These are phyloP conservation scores for Biscogniauxia marginata DNA, from an alignment of 2,329 filamentous ascomycete species.

Conservation along the genomic window DNA sequence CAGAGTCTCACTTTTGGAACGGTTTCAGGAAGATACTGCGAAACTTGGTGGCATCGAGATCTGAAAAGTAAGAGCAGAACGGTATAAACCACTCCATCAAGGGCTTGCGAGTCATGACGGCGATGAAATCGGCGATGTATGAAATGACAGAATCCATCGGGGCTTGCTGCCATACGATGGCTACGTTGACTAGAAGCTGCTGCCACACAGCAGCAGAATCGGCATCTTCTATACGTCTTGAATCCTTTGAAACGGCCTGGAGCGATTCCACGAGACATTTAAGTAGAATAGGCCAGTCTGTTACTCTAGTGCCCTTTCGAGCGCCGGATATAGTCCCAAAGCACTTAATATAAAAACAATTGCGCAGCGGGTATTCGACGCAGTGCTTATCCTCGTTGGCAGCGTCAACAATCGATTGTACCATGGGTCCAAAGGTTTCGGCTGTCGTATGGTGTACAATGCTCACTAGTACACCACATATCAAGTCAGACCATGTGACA, in stretches of 20 bases:
- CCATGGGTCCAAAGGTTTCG: slow-evolving; percentile 69
- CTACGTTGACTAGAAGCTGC: slow-evolving; percentile 53
- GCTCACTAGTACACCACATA: slow-evolving; percentile 75
- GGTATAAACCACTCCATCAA: slow-evolving; percentile 74
- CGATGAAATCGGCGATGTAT: slow-evolving; percentile 63
- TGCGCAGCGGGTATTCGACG: slow-evolving; percentile 37
- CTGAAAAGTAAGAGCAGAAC: slow-evolving; percentile 80
- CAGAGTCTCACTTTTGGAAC: slow-evolving; percentile 68
- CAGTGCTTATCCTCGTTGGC: slow-evolving; percentile 38
- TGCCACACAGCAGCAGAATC: slow-evolving; percentile 49
- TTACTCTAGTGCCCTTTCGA: slow-evolving; percentile 74
- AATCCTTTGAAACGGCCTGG: slow-evolving; percentile 42
- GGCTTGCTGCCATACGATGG: slow-evolving; percentile 71
- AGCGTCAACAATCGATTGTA: slow-evolving; percentile 59
- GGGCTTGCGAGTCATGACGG: slow-evolving; percentile 61
- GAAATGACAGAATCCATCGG: slow-evolving; percentile 78
- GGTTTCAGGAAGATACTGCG: slow-evolving; percentile 73
- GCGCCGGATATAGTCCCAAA: slow-evolving; percentile 73
- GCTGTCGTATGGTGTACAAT: slow-evolving; percentile 77
- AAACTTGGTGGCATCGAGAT: slow-evolving; percentile 73
- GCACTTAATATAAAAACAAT: slow-evolving; percentile 54
- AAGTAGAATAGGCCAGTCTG: slow-evolving; percentile 65
- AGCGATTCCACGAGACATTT: slow-evolving; percentile 42
- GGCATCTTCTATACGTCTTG: slow-evolving; percentile 37
- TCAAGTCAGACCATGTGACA: slow-evolving; percentile 60